Base-by-base conservation (phyloP, 1,139 yeast genomes). In the Yamadazyma atlantica region DNA sequence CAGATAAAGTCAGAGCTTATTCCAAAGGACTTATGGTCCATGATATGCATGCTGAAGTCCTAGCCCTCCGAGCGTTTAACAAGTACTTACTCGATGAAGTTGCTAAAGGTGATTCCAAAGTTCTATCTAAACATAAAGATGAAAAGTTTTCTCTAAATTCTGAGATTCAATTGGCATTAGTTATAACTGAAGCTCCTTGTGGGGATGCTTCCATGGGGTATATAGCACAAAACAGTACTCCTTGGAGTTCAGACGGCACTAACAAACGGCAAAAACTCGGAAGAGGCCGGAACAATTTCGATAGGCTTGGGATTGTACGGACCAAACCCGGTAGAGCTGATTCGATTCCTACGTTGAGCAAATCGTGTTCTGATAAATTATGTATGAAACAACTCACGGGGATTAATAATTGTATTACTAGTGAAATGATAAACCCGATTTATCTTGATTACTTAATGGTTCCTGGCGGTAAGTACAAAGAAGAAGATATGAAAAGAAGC, bases 281-380 rank as follows among this genome's bases (percentile, higher is more conserved):
- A 2, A 58, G 96, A 45, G 97, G 97, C 0, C 60, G 96, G 32
- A 78, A 74, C 31, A 71, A 79, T 51, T 85, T 78, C 48, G 65
- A 64, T 17, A 53, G 60, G 22, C 58, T 71, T 1, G 96, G 96
- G 0, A 58, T 67, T 3, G 89, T 89, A 0, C 66, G 98, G 44
- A 90, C 97, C 0, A 90, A 90, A 54, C 98, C 97, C 0, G 98
- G 97, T 2, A 61, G 97, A 37, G 58, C 70, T 13, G 97, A 90
- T 54, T 83, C 96, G 2, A 69, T 75, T 2, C 45, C 80, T 2
- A 77, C 95, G 0, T 59, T 73, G 30, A 85, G 95, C 30, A 90
- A 89, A 54, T 86, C 96, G 0, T 90, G 97, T 56, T 80, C 95
- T 1, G 97, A 90, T 56, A 90, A 90, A 53, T 55, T 90, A 21